phyloP scores from a whole-genome alignment of 768 basidiomycete genomes.

The Suillus brevipes region DNA sequence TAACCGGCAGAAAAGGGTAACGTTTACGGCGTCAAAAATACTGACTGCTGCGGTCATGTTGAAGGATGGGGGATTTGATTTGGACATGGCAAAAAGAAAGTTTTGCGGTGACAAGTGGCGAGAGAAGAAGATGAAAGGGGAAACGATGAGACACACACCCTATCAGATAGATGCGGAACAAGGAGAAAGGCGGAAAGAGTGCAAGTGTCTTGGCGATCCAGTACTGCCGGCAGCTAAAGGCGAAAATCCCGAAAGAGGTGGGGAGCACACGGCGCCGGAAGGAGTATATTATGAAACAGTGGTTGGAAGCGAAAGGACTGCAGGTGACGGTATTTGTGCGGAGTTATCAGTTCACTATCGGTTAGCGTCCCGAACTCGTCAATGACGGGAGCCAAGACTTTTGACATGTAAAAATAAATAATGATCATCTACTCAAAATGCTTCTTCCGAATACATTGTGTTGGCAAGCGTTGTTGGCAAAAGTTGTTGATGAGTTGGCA shows the following conservation, averaged over 20 bases:
- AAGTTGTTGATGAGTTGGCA: too few species aligned
- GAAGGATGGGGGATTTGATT: conserved; percentile 9
- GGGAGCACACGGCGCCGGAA: too few species aligned
- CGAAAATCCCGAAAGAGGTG: conserved; percentile 5
- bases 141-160: background rate
- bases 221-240: conserved; percentile 3
- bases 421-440: conserved; percentile 1
- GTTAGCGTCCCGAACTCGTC: conserved; percentile 11
- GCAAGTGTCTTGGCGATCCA: background rate
- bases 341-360: conserved; percentile 13
- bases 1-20: conserved; percentile 26
- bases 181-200: conserved; percentile 8
- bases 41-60: conserved; percentile 11
- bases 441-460: background rate
- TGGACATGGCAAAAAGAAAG: conserved; percentile 3
- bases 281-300: too few species aligned
- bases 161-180: background rate
- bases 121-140: conserved; percentile 12
- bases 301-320: too few species aligned
- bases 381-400: background rate
- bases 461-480: too few species aligned
- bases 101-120: conserved; percentile 27
- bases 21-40: conserved; percentile 19
- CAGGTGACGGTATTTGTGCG: conserved; percentile 28
- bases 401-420: conserved; percentile 1